These are phyloP conservation scores for Massarina eburnea DNA, from an alignment of 2,329 filamentous ascomycete species.

Conservation along the genomic window DNA sequence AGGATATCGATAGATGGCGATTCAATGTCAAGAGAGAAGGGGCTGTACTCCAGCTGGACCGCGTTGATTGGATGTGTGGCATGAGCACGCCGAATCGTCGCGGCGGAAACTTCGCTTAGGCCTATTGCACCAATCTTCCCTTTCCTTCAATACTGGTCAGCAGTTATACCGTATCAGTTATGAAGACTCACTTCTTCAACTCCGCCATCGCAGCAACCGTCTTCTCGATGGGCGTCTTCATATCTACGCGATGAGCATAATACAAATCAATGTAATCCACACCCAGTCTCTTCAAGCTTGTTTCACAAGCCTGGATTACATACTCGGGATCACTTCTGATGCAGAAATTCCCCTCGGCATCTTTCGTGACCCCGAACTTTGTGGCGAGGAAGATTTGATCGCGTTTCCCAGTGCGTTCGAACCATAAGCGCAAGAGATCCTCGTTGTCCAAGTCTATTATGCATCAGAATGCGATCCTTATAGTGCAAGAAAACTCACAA, in stretches of 20 bases:
- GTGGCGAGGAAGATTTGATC: conserved; percentile 18
- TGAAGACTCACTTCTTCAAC: conserved; percentile 7
- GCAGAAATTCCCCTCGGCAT: conserved; percentile 1
- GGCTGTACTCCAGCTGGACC: conserved; percentile 53
- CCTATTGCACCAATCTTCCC: conserved; percentile 51
- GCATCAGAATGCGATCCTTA: not conserved
- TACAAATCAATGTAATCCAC: conserved; percentile 44
- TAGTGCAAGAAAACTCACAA: too few relatives aligned
- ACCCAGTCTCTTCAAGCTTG: conserved; percentile 38
- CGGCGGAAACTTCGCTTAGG: conserved; percentile 45
- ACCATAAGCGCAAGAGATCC: conserved; percentile 8
- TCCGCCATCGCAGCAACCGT: conserved; percentile 50
- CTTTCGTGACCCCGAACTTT: conserved; percentile 11
- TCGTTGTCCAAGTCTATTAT: conserved; percentile 2
- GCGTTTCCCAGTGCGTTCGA: conserved; percentile 13
- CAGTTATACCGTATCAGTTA: too few relatives aligned
- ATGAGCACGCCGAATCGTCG: conserved; percentile 49
- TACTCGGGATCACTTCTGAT: conserved; percentile 36
- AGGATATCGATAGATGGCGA: conserved; percentile 25
- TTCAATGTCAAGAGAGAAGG: conserved; percentile 50
- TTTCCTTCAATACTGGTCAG: too few relatives aligned
- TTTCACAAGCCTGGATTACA: conserved; percentile 37
- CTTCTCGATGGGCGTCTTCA: conserved; percentile 45
- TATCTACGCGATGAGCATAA: conserved; percentile 43
- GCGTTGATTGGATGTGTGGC: conserved; percentile 48